These are phyloP conservation scores for Iberis pinnata DNA, from an alignment of 345 rosid species.

Conservation along the genomic window DNA sequence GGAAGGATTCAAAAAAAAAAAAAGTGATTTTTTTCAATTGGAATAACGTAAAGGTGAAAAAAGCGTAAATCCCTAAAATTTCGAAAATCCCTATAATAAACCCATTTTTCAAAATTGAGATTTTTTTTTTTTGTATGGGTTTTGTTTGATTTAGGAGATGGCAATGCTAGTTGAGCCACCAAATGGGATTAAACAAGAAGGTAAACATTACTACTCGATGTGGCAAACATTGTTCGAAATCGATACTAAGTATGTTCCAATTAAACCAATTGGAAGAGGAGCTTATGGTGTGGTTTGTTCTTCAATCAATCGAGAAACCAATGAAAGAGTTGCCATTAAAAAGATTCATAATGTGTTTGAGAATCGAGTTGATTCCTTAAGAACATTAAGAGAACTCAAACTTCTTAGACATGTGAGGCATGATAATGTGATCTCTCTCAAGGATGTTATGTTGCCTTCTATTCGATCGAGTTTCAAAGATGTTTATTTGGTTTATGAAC, in stretches of 20 bases:
- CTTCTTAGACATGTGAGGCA: conserved; percentile 75
- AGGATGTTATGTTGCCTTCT: conserved; percentile 77
- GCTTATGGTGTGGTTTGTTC: conserved; percentile 87
- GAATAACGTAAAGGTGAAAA: conserved; percentile 20
- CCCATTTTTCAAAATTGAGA: background rate
- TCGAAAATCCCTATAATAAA: conserved; percentile 14
- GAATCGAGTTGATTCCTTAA: conserved; percentile 52
- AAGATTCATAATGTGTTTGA: conserved; percentile 79
- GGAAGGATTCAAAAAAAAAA: background rate
- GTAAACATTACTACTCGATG: conserved; percentile 79
- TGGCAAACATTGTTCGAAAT: conserved; percentile 84
- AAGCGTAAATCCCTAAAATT: conserved; percentile 14
- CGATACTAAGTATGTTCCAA: conserved; percentile 75
- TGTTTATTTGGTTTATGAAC: conserved; percentile 83
- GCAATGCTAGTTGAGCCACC: conserved; percentile 86
- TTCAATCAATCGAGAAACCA: conserved; percentile 63
- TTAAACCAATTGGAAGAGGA: conserved; percentile 83
- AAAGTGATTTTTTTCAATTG: conserved; percentile 10
- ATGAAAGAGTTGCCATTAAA: conserved; percentile 80
- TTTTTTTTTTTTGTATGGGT: background rate
- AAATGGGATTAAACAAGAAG: conserved; percentile 47
- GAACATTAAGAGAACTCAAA: conserved; percentile 71
- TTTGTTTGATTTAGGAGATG: conserved; percentile 39
- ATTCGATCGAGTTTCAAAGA: conserved; percentile 55
- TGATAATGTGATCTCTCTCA: conserved; percentile 70